Evolutionary conservation across 345 rosid genomes (phyloP).

Genomic region (Garcia nutans): DNA sequence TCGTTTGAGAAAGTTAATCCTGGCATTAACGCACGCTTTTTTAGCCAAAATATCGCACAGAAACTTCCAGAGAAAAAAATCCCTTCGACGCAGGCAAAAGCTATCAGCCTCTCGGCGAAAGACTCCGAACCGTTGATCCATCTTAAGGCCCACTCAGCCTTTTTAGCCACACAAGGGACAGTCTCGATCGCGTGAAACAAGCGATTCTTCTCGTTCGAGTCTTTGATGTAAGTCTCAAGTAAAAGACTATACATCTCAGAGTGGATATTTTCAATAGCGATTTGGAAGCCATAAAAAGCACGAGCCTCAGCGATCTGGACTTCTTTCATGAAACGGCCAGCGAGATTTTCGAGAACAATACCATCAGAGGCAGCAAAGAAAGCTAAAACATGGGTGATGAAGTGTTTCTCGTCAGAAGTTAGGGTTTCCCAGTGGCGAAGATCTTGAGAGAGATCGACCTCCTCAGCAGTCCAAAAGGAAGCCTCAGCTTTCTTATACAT

Average conservation of each 20-base stretch:
- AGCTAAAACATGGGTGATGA: slow-evolving; percentile 84
- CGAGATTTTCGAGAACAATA: slow-evolving; percentile 84
- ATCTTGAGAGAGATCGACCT: slow-evolving; percentile 87
- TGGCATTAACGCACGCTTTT: slow-evolving; percentile 90
- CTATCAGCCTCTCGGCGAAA: slow-evolving; percentile 78
- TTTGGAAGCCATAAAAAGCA: slow-evolving; percentile 96
- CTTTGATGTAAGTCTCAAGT: slow-evolving; percentile 86
- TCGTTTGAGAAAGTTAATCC: slow-evolving; percentile 94
- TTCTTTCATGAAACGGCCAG: slow-evolving; percentile 87
- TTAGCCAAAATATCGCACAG: slow-evolving; percentile 88
- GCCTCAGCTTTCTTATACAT: slow-evolving; percentile 99
- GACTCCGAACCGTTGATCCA: slow-evolving; percentile 84
- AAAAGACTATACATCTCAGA: slow-evolving; percentile 97
- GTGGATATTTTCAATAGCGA: slow-evolving; percentile 93
- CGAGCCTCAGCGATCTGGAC: slow-evolving; percentile 93
- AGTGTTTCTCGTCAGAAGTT: slow-evolving; percentile 70
- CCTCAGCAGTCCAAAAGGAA: slow-evolving; percentile 98
- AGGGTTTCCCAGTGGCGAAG: slow-evolving; percentile 74
- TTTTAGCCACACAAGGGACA: slow-evolving; percentile 70
- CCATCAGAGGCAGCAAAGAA: slow-evolving; percentile 98
- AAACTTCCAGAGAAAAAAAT: slow-evolving; percentile 93
- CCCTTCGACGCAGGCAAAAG: slow-evolving; percentile 95
- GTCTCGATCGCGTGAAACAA: slow-evolving; percentile 75
- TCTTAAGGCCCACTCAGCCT: slow-evolving; percentile 71
- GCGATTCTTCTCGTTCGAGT: slow-evolving; percentile 52